Base-by-base conservation (phyloP, 768 basidiomycete genomes). In the Naganishia vishniacii region DNA sequence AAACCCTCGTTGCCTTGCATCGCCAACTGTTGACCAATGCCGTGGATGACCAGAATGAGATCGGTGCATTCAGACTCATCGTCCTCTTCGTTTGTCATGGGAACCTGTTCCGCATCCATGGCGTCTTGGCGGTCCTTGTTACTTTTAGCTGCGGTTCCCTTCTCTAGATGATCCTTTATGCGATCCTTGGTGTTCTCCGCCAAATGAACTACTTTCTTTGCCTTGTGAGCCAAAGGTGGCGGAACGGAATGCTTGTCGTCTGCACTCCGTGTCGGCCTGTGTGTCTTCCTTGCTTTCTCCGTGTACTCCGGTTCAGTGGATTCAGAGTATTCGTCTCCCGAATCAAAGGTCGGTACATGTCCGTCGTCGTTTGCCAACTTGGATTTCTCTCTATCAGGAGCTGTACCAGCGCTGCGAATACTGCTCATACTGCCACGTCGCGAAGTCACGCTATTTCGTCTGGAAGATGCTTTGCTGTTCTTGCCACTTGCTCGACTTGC, bases 11-110 rank as follows among this genome's bases (percentile, higher is more conserved):
- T 78, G 31, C 76, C 73, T 51, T 48, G 47, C 3, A 73, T 73
- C 8, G 80, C 79, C 1, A 80, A 70, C 51, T 77, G 76, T 59
- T 77, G 76, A 18, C 79, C 80, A 28, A 81, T 81, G 1, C 80
- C 80, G 69, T 81, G 80, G 13, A 81, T 73, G 56, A 81, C 74
- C 53, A 81, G 67, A n/a, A 80, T 79, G 25, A 80, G 71, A 68
- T 80, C 80, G 3, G 80, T 80, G 59, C 74, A 75, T 15, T 68
- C 51, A 41, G 78, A 74, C n/a, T 73, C 72, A 20, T 72, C 73
- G 29, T 71, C 69, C 18, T 72, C 65, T 26, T 74, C 75, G 11
- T 67, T 68, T n/a, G 61, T 64, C n/a, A 72, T 26, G 1, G 75
- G 76, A 0, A 68, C 69, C 26, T 71, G 70, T 67, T 76, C 77